These are phyloP conservation scores for Talaromyces proteolyticus DNA, from an alignment of 495 filamentous ascomycete species.

Conservation along the genomic window DNA sequence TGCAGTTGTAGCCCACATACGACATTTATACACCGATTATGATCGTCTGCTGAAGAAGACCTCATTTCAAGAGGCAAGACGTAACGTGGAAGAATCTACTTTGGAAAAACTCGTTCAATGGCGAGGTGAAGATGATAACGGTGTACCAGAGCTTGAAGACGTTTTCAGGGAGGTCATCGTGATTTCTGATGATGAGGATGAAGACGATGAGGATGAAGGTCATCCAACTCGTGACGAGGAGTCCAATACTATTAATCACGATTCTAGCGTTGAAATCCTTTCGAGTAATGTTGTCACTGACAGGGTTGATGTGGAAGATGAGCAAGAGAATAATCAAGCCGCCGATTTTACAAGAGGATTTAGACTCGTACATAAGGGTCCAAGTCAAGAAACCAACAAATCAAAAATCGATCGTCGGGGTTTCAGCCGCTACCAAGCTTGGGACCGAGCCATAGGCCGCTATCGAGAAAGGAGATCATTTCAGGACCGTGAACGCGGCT, in stretches of 20 bases:
- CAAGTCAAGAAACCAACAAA: constrained; percentile 10
- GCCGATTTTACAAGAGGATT: constrained; percentile 17
- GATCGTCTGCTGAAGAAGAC: constrained; percentile 65
- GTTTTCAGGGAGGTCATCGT: constrained; percentile 77
- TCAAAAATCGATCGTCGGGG: constrained; percentile 35
- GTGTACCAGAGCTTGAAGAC: constrained; percentile 69
- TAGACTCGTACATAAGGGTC: constrained; percentile 21
- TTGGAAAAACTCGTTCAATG: constrained; percentile 74
- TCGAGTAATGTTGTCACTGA: constrained; percentile 20
- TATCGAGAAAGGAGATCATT: constrained; percentile 17
- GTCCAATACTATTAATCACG: constrained; percentile 14
- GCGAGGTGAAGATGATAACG: constrained; percentile 80
- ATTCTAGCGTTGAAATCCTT: constrained; percentile 32
- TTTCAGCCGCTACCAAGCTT: constrained; percentile 44
- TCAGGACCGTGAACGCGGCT: background rate
- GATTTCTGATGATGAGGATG: constrained; percentile 74
- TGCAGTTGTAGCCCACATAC: constrained; percentile 79
- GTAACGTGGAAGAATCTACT: constrained; percentile 61
- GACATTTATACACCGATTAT: constrained; percentile 82
- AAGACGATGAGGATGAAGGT: constrained; percentile 44
- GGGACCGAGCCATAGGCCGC: constrained; percentile 37
- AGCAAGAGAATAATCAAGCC: background rate
- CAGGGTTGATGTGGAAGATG: constrained; percentile 6
- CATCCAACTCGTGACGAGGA: constrained; percentile 14
- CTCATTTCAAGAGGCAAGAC: constrained; percentile 63